Evolutionary conservation across 805 yeast species (phyloP).

Genomic region (Lipomyces starkeyi): DNA sequence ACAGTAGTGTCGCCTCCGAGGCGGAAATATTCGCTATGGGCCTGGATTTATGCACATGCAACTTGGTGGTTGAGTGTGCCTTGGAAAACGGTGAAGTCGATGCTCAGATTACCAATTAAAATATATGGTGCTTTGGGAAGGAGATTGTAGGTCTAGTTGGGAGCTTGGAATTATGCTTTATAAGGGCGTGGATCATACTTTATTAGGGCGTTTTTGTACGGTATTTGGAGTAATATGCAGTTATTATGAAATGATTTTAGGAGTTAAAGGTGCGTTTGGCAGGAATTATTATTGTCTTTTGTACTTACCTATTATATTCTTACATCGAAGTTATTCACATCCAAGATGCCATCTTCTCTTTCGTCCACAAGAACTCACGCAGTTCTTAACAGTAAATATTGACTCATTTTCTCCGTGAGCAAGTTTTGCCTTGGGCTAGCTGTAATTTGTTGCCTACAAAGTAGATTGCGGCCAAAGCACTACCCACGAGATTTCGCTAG

Average conservation of each 20-base stretch:
- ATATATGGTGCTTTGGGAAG: conserved; percentile 4
- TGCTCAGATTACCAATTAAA: conserved; percentile 10
- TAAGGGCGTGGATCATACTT: not conserved
- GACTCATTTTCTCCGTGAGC: too few relatives aligned
- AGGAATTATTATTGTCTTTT: not conserved
- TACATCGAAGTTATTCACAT: too few relatives aligned
- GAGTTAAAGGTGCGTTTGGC: not conserved
- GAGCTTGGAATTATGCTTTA: not conserved
- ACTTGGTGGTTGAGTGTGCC: conserved; percentile 14
- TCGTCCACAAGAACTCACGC: too few relatives aligned
- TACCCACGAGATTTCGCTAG: too few relatives aligned
- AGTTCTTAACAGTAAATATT: too few relatives aligned
- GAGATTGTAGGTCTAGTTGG: not conserved
- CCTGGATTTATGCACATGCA: not conserved
- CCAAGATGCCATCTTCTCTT: too few relatives aligned
- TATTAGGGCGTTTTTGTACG: not conserved
- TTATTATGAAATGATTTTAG: not conserved
- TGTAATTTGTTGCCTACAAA: too few relatives aligned
- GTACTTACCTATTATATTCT: too few relatives aligned
- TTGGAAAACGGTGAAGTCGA: conserved; percentile 1
- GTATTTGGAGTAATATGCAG: conserved; percentile 3
- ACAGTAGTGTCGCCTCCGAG: not conserved
- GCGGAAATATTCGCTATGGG: conserved; percentile 1
- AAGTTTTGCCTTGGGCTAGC: too few relatives aligned
- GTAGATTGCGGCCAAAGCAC: too few relatives aligned